These are phyloP conservation scores for Lactifluus volemus DNA, from an alignment of 768 basidiomycete species.

Conservation along the genomic window DNA sequence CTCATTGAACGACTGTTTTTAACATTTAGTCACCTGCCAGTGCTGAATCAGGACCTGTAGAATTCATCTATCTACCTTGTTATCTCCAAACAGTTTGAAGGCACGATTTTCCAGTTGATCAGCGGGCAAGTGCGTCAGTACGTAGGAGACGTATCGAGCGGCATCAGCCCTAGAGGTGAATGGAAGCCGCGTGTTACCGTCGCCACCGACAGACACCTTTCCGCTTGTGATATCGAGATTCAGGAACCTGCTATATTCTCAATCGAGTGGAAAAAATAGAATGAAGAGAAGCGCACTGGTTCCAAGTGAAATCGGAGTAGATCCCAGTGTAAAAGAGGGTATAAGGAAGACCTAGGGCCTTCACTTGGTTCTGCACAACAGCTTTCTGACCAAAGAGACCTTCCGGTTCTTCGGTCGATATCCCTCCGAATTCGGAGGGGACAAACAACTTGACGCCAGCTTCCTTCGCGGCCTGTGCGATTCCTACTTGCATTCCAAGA, in stretches of 20 bases:
- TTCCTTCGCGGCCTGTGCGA: constrained; percentile 21
- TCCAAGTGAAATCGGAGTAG: constrained; percentile 9
- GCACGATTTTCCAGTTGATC: too few species aligned
- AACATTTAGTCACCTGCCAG: neutral
- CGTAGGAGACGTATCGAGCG: too few species aligned
- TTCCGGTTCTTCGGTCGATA: neutral
- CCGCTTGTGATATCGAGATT: constrained; percentile 15
- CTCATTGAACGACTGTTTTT: constrained; percentile 15
- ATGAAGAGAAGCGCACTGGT: neutral
- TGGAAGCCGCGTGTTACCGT: constrained; percentile 8
- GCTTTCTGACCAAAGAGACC: constrained; percentile 7
- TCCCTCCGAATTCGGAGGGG: constrained; percentile 26
- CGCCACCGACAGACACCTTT: constrained; percentile 17
- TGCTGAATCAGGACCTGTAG: too few species aligned
- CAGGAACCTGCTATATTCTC: neutral
- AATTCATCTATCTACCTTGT: too few species aligned
- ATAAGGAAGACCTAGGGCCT: constrained; percentile 9
- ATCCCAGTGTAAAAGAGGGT: constrained; percentile 18
- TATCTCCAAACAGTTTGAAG: too few species aligned
- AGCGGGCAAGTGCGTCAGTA: too few species aligned
- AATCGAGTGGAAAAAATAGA: neutral
- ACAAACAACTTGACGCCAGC: constrained; percentile 27
- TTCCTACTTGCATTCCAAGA: constrained; percentile 13
- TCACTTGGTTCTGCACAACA: neutral
- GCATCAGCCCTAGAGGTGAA: too few species aligned